Conservation (phyloP, 441 rosid species). For the Mallotus repandus region DNA sequence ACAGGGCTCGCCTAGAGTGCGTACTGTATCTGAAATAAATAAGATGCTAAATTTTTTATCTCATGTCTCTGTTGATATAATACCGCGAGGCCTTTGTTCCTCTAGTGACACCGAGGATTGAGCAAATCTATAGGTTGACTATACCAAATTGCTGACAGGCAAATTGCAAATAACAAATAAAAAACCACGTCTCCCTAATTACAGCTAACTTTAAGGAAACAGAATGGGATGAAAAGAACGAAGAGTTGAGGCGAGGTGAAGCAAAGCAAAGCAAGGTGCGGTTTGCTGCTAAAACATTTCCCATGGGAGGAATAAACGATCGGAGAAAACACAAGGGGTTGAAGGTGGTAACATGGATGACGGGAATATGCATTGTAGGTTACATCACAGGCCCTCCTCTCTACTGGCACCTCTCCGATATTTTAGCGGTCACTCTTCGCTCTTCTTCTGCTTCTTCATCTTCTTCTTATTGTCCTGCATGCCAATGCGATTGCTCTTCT, state of each 20-base stretch:
- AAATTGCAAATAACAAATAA: background rate
- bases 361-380: conserved; percentile 53
- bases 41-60: too few species aligned
- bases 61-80: too few species aligned
- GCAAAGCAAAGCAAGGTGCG: too few species aligned
- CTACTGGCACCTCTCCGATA: conserved; percentile 78
- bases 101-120: too few species aligned
- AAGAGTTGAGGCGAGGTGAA: too few species aligned
- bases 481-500: conserved; percentile 74
- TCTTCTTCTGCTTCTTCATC: conserved; percentile 15
- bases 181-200: background rate
- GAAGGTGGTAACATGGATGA: conserved; percentile 41
- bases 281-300: background rate
- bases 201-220: background rate
- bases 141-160: too few species aligned
- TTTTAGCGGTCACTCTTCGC: conserved; percentile 40
- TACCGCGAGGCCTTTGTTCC: too few species aligned
- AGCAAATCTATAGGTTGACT: too few species aligned
- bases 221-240: too few species aligned
- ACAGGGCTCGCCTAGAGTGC: too few species aligned
- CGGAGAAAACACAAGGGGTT: conserved; percentile 37
- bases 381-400: conserved; percentile 79
- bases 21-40: too few species aligned
- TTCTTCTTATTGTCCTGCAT: conserved; percentile 43
- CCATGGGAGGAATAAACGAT: background rate